phyloP scores from a whole-genome alignment of 2,329 filamentous ascomycete genomes.

The Xylaria sp. region DNA sequence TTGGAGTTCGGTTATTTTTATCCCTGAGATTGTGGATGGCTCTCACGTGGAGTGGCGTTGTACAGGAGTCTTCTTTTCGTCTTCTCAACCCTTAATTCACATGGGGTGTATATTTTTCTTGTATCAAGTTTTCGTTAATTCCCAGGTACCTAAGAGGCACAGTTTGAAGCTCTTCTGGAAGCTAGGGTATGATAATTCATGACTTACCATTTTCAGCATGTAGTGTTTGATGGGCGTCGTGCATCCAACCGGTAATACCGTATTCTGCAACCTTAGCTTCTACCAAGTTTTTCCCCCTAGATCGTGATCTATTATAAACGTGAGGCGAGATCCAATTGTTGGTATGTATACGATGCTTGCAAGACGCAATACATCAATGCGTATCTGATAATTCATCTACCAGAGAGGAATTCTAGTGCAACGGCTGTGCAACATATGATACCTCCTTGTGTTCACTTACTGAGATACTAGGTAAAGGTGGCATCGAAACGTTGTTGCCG shows the following conservation, averaged over 20 bases:
- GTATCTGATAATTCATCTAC: not conserved
- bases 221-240: not conserved
- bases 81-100: not conserved
- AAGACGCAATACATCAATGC: too few relatives aligned
- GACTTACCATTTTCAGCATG: slow-evolving; percentile 15
- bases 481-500: not conserved
- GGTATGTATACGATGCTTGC: not conserved
- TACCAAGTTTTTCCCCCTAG: not conserved
- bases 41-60: slow-evolving; percentile 17
- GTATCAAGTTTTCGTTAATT: slow-evolving; percentile 26
- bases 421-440: slow-evolving; percentile 7
- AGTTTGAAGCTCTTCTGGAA: slow-evolving; percentile 9
- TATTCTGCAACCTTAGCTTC: not conserved
- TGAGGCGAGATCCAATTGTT: not conserved
- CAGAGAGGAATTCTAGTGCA: not conserved
- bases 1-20: slow-evolving; percentile 27
- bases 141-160: slow-evolving; percentile 8
- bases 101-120: slow-evolving; percentile 25
- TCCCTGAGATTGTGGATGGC: slow-evolving; percentile 1
- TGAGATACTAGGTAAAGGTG: not conserved
- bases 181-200: slow-evolving; percentile 34
- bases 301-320: not conserved
- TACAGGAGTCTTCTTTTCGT: slow-evolving; percentile 20
- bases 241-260: not conserved
- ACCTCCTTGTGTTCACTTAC: not conserved